Evolutionary conservation across 805 yeast species (phyloP).

Genomic region (Lipomyces starkeyi): DNA sequence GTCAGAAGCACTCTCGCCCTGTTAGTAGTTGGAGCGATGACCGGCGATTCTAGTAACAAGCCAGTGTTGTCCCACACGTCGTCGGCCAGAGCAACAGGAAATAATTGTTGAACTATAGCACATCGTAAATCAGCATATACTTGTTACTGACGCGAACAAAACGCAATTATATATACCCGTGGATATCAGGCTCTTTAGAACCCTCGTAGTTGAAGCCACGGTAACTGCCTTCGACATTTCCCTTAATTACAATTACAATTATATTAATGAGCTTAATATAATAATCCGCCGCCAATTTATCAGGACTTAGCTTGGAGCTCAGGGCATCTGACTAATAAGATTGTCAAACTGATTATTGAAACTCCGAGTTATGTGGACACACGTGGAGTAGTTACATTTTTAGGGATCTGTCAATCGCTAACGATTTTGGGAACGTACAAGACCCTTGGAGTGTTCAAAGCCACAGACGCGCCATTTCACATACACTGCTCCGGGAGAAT

Average conservation of each 20-base stretch:
- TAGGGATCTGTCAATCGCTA: too few species aligned
- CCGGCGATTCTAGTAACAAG: slow-evolving; percentile 70
- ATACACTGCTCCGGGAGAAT: background rate
- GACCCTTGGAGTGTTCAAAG: too few species aligned
- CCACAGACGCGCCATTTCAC: too few species aligned
- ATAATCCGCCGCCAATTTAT: too few species aligned
- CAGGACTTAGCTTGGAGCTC: too few species aligned
- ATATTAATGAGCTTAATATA: too few species aligned
- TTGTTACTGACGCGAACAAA: background rate
- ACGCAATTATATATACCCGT: slow-evolving; percentile 18
- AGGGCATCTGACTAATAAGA: background rate
- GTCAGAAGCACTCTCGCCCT: slow-evolving; percentile 63
- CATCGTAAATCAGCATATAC: background rate
- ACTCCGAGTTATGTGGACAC: too few species aligned
- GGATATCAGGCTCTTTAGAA: slow-evolving; percentile 21
- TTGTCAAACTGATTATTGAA: background rate
- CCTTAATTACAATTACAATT: background rate
- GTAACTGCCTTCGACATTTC: slow-evolving; percentile 5
- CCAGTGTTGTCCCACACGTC: slow-evolving; percentile 96
- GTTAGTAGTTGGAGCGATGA: slow-evolving; percentile 24
- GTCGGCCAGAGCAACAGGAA: slow-evolving; percentile 84
- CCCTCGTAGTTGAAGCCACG: slow-evolving; percentile 16
- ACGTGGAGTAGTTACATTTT: too few species aligned
- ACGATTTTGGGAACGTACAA: too few species aligned
- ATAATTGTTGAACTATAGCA: slow-evolving; percentile 66